Evolutionary conservation across 768 basidiomycete species (phyloP), one percentile per base, ranked within the genome.

Genomic region (Pleurotus giganteus): DNA sequence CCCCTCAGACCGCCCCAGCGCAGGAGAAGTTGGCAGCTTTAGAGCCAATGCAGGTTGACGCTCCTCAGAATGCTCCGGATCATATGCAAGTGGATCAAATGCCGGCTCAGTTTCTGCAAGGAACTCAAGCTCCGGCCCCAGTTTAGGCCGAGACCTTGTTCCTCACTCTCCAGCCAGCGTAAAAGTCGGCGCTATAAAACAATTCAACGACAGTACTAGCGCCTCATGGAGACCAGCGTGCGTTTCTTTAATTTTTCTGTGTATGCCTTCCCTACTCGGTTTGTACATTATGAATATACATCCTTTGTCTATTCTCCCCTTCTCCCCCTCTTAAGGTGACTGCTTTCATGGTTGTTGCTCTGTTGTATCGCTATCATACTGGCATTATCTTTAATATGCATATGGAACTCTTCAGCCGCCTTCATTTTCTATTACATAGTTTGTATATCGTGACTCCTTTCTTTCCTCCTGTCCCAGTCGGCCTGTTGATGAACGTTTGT

Each of bases 301-400:
- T 23, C 9, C 34, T 51, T n/a, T 24, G 36, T 24, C n/a, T 23
- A 23, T 11, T n/a, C 26, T 24, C 19, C 23, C 34, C 21, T 24
- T 32, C 34, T 51, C 32, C n/a, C 27, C 46, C 23, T 24, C 34
- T 37, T 24, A 13, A 36, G 17, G n/a, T 23, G 32, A 32, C 15
- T 37, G 31, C 27, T 51, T 37, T 51, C 49, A n/a, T 37, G 29
- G 13, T 28, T 45, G 24, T 17, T 45, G 44, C 44, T 34, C 49
- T 51, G 49, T 51, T 51, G 49, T 51, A 51, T 47, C 46, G 46
- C 46, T 47, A 47, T 29, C 27, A 17, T 51, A 51, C 21, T 51
- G 49, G 34, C 34, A 34, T 26, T 37, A 24, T 51, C 34, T 51
- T 37, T 51, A 34, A 36, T 51, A n/a, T 24, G 19, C 21, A n/a